Percentiles rank a stretch among this genome's conserved stretches.
phyloP scores from a whole-genome alignment of 768 basidiomycete species.

The Rhodotorula toruloides region DNA sequence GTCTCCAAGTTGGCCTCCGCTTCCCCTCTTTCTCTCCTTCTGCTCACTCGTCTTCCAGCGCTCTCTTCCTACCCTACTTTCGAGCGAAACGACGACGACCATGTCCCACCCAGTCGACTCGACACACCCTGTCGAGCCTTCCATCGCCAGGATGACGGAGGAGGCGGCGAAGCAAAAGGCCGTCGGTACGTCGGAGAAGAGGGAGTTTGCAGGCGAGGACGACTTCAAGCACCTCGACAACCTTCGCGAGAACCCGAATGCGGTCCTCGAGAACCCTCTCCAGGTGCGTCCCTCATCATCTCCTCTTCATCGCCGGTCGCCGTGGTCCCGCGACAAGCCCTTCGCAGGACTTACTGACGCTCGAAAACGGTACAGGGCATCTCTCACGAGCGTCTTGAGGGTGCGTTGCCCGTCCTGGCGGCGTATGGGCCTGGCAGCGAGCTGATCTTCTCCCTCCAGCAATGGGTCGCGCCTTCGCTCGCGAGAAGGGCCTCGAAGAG shows the following conservation, averaged over 20 bases:
- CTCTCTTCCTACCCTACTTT: no score
- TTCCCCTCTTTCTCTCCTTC: not conserved
- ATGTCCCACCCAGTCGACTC: constrained; percentile 10
- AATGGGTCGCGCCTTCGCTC: constrained; percentile 68
- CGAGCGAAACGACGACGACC: not conserved
- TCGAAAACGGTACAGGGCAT: constrained; percentile 1
- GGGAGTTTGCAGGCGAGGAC: constrained; percentile 21
- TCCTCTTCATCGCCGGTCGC: not conserved
- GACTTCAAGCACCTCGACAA: constrained; percentile 11
- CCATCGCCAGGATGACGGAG: constrained; percentile 6
- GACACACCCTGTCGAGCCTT: constrained; percentile 3
- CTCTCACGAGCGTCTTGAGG: not conserved
- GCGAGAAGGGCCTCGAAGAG: constrained; percentile 49
- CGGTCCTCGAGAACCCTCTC: constrained; percentile 56
- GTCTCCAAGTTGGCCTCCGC: not conserved
- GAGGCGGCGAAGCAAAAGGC: constrained; percentile 20
- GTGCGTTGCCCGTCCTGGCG: not conserved
- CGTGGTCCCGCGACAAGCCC: not conserved
- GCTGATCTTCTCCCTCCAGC: constrained; percentile 61
- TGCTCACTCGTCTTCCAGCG: not conserved
- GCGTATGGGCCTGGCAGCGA: constrained; percentile 59
- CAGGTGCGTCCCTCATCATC: constrained; percentile 25
- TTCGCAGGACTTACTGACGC: not conserved
- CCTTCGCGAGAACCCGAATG: constrained; percentile 2
- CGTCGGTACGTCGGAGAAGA: constrained; percentile 16